Evolutionary conservation across 2,329 filamentous ascomycete genomes (phyloP).

Genomic region (Aspergillus intermedius): DNA sequence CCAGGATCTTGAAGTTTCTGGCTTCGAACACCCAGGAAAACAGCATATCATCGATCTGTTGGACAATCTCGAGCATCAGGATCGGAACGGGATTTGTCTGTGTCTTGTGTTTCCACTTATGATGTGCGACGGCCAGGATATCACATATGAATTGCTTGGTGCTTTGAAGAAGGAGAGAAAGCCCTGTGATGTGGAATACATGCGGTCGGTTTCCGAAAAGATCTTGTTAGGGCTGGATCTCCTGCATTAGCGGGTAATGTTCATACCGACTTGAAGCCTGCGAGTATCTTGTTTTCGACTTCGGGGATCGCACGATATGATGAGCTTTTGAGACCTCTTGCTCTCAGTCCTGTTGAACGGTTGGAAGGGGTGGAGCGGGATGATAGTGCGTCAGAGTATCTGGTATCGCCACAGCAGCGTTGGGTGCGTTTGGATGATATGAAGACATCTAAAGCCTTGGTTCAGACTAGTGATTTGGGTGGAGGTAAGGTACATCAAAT

Average conservation of each 20-base stretch:
- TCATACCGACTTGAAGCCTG: constrained; percentile 5
- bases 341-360: constrained; percentile 5
- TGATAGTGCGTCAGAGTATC: constrained; percentile 7
- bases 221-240: constrained; percentile 4
- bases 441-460: constrained; percentile 1
- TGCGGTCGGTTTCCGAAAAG: constrained; percentile 5
- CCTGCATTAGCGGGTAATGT: not conserved
- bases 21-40: too few species aligned
- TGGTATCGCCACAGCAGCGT: constrained; percentile 3
- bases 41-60: too few species aligned
- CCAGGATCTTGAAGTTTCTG: too few species aligned
- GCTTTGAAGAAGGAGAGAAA: not conserved
- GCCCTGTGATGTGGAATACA: constrained; percentile 8
- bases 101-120: constrained; percentile 21
- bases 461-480: constrained; percentile 8
- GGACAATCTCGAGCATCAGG: constrained; percentile 11
- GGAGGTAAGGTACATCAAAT: constrained; percentile 1
- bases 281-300: constrained; percentile 4
- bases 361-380: constrained; percentile 5
- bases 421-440: constrained; percentile 4
- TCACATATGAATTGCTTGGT: constrained; percentile 3
- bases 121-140: constrained; percentile 16
- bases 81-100: constrained; percentile 16
- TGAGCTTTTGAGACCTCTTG: not conserved
- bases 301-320: too few species aligned